A percentile compares a stretch with the other conserved stretches of the same genome.
These are phyloP conservation scores for Mycena leptocephala DNA, from an alignment of 768 basidiomycete genomes.

Conservation along the genomic window DNA sequence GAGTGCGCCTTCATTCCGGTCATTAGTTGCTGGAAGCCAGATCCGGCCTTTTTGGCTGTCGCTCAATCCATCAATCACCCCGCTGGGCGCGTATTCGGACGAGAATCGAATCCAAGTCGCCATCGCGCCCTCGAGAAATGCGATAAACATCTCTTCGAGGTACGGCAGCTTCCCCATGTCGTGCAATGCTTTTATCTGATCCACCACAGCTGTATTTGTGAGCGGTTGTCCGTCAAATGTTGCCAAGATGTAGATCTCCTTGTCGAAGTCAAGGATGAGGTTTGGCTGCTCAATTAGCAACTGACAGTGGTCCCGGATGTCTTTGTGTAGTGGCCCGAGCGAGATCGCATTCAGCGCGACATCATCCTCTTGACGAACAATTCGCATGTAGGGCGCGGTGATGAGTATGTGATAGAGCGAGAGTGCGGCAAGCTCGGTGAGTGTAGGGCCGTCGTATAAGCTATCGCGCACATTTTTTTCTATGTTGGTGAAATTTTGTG, in stretches of 20 bases:
- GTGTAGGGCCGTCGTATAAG: constrained; percentile 36
- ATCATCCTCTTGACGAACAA: constrained; percentile 18
- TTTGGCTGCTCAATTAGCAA: constrained; percentile 32
- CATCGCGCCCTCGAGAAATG: constrained; percentile 31
- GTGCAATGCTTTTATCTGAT: background rate
- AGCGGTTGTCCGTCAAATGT: constrained; percentile 18
- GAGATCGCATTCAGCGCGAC: constrained; percentile 28
- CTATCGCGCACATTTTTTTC: constrained; percentile 36
- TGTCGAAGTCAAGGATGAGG: constrained; percentile 28
- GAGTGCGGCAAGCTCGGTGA: constrained; percentile 39
- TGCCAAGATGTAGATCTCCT: background rate
- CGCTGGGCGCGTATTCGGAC: constrained; percentile 30
- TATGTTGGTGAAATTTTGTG: background rate
- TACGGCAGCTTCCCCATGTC: constrained; percentile 14
- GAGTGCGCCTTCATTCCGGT: constrained; percentile 33
- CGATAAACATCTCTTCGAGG: constrained; percentile 15
- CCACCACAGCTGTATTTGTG: constrained; percentile 13
- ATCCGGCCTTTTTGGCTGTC: background rate
- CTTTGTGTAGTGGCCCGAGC: constrained; percentile 35
- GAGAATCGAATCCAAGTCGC: constrained; percentile 31
- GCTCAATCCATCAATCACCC: constrained; percentile 25
- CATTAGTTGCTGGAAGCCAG: constrained; percentile 30
- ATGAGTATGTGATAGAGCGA: constrained; percentile 30
- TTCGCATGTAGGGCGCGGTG: constrained; percentile 38
- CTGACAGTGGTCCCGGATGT: constrained; percentile 22